phyloP scores from a whole-genome alignment of 2,329 filamentous ascomycete species.

The Purpureocillium lavendulum region DNA sequence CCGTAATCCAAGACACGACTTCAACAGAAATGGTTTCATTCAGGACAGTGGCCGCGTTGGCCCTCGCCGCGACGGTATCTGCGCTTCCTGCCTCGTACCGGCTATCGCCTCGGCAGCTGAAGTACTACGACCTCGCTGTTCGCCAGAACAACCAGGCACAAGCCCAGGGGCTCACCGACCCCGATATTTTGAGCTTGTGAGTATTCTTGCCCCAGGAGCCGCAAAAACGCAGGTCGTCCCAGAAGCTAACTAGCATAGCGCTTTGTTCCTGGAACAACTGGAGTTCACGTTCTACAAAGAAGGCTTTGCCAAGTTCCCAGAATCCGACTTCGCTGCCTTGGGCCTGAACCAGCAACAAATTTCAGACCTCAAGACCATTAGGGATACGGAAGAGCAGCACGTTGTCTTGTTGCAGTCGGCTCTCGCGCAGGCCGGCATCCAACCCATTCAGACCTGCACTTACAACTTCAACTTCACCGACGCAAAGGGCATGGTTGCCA shows the following conservation, averaged over 20 bases:
- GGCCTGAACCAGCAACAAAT: constrained; percentile 20
- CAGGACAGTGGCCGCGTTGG: constrained; percentile 34
- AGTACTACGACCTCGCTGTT: constrained; percentile 38
- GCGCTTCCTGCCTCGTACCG: constrained; percentile 37
- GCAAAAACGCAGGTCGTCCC: background rate
- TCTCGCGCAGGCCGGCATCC: constrained; percentile 52
- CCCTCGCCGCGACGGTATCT: constrained; percentile 35
- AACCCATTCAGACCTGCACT: constrained; percentile 59
- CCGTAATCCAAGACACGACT: background rate
- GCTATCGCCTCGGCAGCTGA: constrained; percentile 34
- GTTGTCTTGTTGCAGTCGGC: constrained; percentile 37
- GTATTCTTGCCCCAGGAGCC: constrained; percentile 13
- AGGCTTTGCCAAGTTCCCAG: constrained; percentile 59
- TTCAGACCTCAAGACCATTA: constrained; percentile 51
- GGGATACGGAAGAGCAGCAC: constrained; percentile 48
- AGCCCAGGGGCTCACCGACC: constrained; percentile 38
- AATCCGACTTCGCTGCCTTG: constrained; percentile 52
- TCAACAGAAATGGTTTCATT: constrained; percentile 19
- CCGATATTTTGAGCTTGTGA: constrained; percentile 53
- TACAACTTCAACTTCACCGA: constrained; percentile 67
- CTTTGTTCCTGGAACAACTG: constrained; percentile 66
- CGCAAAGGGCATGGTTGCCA: constrained; percentile 58
- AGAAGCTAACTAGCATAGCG: constrained; percentile 21
- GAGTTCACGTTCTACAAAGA: constrained; percentile 66
- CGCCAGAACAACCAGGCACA: constrained; percentile 41